Base-by-base conservation (phyloP, 164 flowering plant genomes). In the Warburgia ugandensis region DNA sequence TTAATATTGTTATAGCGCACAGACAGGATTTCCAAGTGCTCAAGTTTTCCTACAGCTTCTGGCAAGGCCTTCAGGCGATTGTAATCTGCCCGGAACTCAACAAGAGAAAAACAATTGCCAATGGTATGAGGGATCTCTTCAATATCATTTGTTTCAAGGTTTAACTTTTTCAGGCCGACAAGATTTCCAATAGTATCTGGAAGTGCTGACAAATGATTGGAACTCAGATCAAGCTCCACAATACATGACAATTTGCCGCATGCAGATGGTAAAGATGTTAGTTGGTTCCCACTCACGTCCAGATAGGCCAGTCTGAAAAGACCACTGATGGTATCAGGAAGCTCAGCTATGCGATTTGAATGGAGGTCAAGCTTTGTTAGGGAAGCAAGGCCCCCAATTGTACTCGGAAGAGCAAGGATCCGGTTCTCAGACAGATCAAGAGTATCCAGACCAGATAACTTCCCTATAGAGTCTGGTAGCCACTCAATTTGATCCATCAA, bases 11-110 rank as follows among this genome's bases (percentile, higher is more conserved):
- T 89, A 56, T 83, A 89, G 23, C 88, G 77, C 30, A 86, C 80
- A 6, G 77, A 59, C n/a, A 89, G 67, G 50, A 85, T 56, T 77
- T 81, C 86, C 21, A 86, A 59, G n/a, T 73, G 58, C 26, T 54
- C 75, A 54, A 89, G 78, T 73, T 71, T 75, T 27, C 97, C 97
- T 5, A 86, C 68, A 50, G 97, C 97, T 64, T 89, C 97, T 0
- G 97, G 97, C 33, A 89, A 81, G 22, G 94, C 97, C 66, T 81
- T 89, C 35, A 89, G 81, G 41, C 75, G 60, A 66, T 89, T 89
- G 61, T 79, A 86, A 42, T 86, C 97, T 14, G 79, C 90, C 9
- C 50, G 79, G 44, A 89, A 75, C 77, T 86, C 94, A 55, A 60
- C 64, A 16, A 89, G 83, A 0, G 84, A 78, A 50, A 78, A 26